phyloP scores from a whole-genome alignment of 225 moss, liverwort and hornwort species.

The Climacium dendroides region DNA sequence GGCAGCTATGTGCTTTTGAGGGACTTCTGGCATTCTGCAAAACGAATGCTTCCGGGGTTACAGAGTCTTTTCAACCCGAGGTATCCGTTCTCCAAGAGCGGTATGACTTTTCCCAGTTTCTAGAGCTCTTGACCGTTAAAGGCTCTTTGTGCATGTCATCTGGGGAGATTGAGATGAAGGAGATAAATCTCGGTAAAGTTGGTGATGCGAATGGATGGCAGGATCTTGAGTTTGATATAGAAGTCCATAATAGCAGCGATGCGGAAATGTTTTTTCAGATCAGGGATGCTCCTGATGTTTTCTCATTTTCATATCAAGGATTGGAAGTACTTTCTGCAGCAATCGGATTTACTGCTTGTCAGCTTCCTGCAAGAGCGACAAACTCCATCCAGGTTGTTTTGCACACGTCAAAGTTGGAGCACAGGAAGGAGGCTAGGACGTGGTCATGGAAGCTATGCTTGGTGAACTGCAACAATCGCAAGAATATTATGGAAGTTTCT shows the following conservation, averaged over 20 bases:
- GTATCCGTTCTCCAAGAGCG: neutral
- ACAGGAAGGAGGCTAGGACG: conserved; percentile 60
- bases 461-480: conserved; percentile 67
- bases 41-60: neutral
- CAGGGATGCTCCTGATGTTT: conserved; percentile 59
- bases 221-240: conserved; percentile 72
- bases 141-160: conserved; percentile 63
- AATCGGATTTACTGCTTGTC: conserved; percentile 10
- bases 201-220: conserved; percentile 93
- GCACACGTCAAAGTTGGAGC: conserved; percentile 68
- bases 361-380: conserved; percentile 38
- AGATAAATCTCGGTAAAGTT: conserved; percentile 75
- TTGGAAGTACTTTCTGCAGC: conserved; percentile 3
- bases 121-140: conserved; percentile 67
- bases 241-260: conserved; percentile 68
- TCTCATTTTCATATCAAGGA: conserved; percentile 37
- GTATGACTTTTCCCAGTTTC: conserved; percentile 21
- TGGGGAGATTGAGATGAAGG: conserved; percentile 54
- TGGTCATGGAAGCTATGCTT: conserved; percentile 73
- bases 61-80: neutral
- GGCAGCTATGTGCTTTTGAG: conserved; percentile 44
- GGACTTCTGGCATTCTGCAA: conserved; percentile 65
- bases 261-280: conserved; percentile 62
- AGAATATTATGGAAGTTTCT: conserved; percentile 56
- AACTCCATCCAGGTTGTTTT: conserved; percentile 39